Conservation (phyloP, 192 early-diverging fungal species). For the Gaertneriomyces semiglobifer region DNA sequence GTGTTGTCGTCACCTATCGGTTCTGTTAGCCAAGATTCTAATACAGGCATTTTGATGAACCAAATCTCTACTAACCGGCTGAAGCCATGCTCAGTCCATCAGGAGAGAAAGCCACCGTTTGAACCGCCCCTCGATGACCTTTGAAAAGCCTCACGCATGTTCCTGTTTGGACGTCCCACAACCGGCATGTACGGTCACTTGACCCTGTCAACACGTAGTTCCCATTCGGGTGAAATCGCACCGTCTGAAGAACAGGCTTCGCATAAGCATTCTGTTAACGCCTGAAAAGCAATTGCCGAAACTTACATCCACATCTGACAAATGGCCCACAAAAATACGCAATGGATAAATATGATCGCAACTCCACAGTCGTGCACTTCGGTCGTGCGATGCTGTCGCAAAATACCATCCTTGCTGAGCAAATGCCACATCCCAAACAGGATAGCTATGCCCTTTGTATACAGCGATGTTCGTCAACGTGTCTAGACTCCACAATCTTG, state of each 20-base stretch:
- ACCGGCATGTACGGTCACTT: conserved; percentile 77
- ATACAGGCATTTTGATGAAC: conserved; percentile 20
- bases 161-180: conserved; percentile 94
- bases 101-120: conserved; percentile 83
- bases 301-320: conserved; percentile 92
- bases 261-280: not conserved
- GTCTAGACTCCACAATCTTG: conserved; percentile 92
- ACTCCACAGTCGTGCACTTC: conserved; percentile 94
- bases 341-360: conserved; percentile 94
- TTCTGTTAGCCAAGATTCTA: not conserved
- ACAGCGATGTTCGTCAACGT: conserved; percentile 87
- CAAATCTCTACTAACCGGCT: conserved; percentile 53
- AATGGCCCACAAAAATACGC: conserved; percentile 96
- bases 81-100: conserved; percentile 89
- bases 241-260: conserved; percentile 47
- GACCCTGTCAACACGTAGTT: conserved; percentile 93
- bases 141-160: conserved; percentile 85
- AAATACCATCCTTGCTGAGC: conserved; percentile 92
- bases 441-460: conserved; percentile 96
- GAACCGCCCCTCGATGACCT: conserved; percentile 78
- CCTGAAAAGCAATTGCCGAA: conserved; percentile 25
- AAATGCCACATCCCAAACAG: conserved; percentile 95
- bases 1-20: conserved; percentile 70
- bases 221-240: conserved; percentile 95
- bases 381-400: conserved; percentile 92